Evolutionary conservation across 495 filamentous ascomycete genomes (phyloP).

Genomic region (Beverwykella pulmonaria): DNA sequence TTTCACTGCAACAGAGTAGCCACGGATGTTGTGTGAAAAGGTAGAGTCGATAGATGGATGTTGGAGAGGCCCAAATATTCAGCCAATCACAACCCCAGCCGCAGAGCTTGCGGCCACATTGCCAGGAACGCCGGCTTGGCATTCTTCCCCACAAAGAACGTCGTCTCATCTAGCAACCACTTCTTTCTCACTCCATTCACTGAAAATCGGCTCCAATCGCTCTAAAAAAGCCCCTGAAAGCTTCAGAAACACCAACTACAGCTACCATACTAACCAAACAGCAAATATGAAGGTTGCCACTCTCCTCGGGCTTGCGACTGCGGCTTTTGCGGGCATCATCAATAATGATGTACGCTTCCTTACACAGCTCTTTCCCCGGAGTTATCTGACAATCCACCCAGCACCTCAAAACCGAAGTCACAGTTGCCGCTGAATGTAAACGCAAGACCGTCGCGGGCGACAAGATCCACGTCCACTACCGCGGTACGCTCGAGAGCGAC

Average conservation of each 20-base stretch:
- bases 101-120: neutral
- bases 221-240: neutral
- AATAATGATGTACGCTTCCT: conserved; percentile 15
- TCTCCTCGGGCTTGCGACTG: conserved; percentile 36
- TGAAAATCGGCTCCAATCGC: neutral
- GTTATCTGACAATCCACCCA: conserved; percentile 27
- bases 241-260: neutral
- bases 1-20: no score
- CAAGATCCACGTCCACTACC: conserved; percentile 51
- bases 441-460: conserved; percentile 48
- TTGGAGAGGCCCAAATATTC: neutral
- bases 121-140: neutral
- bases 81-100: neutral
- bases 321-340: conserved; percentile 31
- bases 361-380: neutral
- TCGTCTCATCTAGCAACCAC: neutral
- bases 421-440: conserved; percentile 42
- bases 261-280: neutral
- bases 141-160: conserved; percentile 10
- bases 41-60: neutral
- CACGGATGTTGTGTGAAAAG: no score
- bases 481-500: conserved; percentile 49
- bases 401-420: conserved; percentile 48
- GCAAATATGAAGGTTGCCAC: conserved; percentile 36
- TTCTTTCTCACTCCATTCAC: neutral